Evolutionary conservation across 1,139 yeast genomes (phyloP).

Genomic region (Pneumocystis carinii): DNA sequence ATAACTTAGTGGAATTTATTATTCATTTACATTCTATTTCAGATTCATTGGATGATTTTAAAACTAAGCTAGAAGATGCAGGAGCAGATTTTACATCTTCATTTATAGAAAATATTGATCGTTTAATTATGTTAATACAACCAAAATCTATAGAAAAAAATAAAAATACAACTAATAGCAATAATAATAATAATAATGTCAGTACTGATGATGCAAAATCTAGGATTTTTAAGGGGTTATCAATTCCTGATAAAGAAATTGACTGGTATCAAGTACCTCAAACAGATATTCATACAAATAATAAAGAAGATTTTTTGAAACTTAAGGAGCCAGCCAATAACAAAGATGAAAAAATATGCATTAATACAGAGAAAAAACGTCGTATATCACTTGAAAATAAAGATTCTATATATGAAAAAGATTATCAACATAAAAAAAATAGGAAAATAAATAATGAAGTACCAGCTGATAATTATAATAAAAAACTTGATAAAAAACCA

Average conservation of each 20-base stretch:
- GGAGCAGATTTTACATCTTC: constrained; percentile 48
- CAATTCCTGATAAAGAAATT: constrained; percentile 8
- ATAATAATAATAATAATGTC: neutral
- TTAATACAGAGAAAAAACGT: neutral
- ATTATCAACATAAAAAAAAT: constrained; percentile 3
- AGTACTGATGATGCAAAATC: constrained; percentile 2
- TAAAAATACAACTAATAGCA: neutral
- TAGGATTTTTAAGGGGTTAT: constrained; percentile 11
- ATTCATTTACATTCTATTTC: constrained; percentile 34
- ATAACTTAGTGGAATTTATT: constrained; percentile 44
- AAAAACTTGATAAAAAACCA: constrained; percentile 24
- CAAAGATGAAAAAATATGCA: neutral
- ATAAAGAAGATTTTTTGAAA: constrained; percentile 7
- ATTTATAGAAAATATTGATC: constrained; percentile 29
- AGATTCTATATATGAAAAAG: constrained; percentile 1
- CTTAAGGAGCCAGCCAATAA: neutral
- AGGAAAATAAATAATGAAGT: neutral
- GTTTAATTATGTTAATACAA: constrained; percentile 24
- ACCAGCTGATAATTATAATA: neutral
- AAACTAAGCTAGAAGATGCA: constrained; percentile 33
- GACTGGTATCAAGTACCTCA: constrained; percentile 4
- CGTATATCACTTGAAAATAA: constrained; percentile 1
- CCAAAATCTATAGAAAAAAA: constrained; percentile 17
- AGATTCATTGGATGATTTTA: constrained; percentile 27
- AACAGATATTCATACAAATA: neutral